Percentiles rank a stretch among this genome's conserved stretches.
Evolutionary conservation across 371 early-diverging fungal genomes (phyloP).

Genomic region (Saksenaea vasiformis): DNA sequence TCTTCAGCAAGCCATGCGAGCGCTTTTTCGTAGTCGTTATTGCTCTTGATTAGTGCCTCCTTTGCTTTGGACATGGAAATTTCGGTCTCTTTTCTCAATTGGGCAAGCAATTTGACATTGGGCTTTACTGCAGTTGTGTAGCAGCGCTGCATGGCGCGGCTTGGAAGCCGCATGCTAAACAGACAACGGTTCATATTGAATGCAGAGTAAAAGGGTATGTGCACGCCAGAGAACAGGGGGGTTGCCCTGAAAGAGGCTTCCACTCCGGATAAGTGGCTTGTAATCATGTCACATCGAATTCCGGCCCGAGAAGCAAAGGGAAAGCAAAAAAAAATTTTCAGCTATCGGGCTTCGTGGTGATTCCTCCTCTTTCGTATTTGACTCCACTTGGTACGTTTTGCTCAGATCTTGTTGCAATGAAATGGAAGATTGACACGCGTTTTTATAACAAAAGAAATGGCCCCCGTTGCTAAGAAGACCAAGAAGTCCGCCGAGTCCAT

Average conservation of each 20-base stretch:
- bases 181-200: conserved; percentile 2
- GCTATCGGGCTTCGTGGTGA: neutral
- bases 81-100: conserved; percentile 82
- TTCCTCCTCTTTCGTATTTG: conserved; percentile 2
- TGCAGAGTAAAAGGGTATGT: neutral
- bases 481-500: conserved; percentile 89
- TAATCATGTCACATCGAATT: neutral
- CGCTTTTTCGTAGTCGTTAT: conserved; percentile 80
- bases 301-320: neutral
- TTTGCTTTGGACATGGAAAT: conserved; percentile 86
- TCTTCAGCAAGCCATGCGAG: conserved; percentile 83
- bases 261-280: neutral
- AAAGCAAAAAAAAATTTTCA: neutral
- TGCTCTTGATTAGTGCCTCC: conserved; percentile 75
- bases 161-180: neutral
- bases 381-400: neutral
- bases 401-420: neutral
- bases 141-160: neutral
- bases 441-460: conserved; percentile 34
- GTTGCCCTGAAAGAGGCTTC: neutral
- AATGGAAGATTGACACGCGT: neutral
- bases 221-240: no score
- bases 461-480: conserved; percentile 61
- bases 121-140: conserved; percentile 58
- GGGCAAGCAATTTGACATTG: conserved; percentile 68